phyloP scores from a whole-genome alignment of 2,329 filamentous ascomycete genomes.

The Claviceps spartinae region DNA sequence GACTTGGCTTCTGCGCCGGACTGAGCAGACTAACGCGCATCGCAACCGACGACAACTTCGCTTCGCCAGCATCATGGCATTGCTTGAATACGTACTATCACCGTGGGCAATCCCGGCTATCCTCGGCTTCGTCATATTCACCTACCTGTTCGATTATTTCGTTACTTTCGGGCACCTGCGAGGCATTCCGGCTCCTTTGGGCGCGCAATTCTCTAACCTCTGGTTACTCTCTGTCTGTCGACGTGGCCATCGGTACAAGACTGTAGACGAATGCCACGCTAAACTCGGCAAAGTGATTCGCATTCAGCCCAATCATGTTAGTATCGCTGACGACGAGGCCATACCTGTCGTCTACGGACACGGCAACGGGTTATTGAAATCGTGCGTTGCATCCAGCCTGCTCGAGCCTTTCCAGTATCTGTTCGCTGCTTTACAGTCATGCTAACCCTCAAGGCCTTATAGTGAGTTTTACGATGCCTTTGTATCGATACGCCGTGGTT shows the following conservation, averaged over 20 bases:
- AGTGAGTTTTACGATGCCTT: conserved; percentile 87
- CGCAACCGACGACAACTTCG: background rate
- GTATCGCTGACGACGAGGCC: conserved; percentile 65
- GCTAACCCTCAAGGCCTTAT: background rate
- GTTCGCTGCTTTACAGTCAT: conserved; percentile 3
- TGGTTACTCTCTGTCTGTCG: conserved; percentile 63
- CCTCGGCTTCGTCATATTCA: conserved; percentile 34
- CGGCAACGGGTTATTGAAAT: conserved; percentile 61
- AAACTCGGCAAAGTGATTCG: conserved; percentile 67
- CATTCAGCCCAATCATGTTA: conserved; percentile 74
- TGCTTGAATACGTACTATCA: conserved; percentile 21
- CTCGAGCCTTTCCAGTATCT: background rate
- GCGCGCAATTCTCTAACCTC: conserved; percentile 56
- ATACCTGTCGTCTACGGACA: conserved; percentile 69
- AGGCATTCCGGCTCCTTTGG: conserved; percentile 48
- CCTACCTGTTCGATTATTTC: conserved; percentile 47
- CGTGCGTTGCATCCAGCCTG: conserved; percentile 26
- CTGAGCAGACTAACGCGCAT: background rate
- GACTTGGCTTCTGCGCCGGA: background rate
- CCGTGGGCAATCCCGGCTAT: conserved; percentile 34
- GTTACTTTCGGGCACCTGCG: conserved; percentile 37
- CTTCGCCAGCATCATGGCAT: conserved; percentile 12
- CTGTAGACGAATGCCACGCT: conserved; percentile 61
- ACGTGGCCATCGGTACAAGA: conserved; percentile 47
- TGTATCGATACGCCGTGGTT: conserved; percentile 68